Percentiles rank a stretch among this genome's conserved stretches.
phyloP scores from a whole-genome alignment of 495 filamentous ascomycete genomes.

The Talaromyces trachyspermus region DNA sequence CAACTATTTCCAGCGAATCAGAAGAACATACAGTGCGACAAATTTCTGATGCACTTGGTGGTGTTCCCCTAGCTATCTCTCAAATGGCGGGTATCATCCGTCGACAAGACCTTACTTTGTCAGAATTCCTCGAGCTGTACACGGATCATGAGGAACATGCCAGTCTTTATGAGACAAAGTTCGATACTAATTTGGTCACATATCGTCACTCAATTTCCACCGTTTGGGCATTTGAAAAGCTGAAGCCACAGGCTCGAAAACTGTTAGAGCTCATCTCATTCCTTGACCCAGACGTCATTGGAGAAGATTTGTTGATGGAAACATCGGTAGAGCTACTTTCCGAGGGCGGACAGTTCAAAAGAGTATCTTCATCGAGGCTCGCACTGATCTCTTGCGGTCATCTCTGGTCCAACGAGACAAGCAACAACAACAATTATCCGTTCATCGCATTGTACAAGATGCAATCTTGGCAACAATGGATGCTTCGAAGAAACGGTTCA shows the following conservation, averaged over 20 bases:
- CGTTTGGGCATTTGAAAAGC: slow-evolving; percentile 30
- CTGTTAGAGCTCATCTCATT: slow-evolving; percentile 27
- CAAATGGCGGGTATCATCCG: slow-evolving; percentile 35
- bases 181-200: slow-evolving; percentile 10
- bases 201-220: slow-evolving; percentile 26
- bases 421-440: slow-evolving; percentile 13
- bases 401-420: slow-evolving; percentile 18
- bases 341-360: slow-evolving; percentile 6
- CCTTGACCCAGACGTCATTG: slow-evolving; percentile 26
- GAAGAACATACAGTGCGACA: slow-evolving; percentile 8
- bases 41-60: slow-evolving; percentile 20
- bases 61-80: slow-evolving; percentile 31
- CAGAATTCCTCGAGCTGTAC: slow-evolving; percentile 23
- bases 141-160: slow-evolving; percentile 16
- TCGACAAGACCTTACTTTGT: slow-evolving; percentile 17
- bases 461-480: slow-evolving; percentile 15
- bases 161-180: slow-evolving; percentile 15
- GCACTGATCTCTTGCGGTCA: slow-evolving; percentile 10
- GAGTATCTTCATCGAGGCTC: slow-evolving; percentile 12
- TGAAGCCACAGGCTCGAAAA: slow-evolving; percentile 12
- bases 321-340: slow-evolving; percentile 8
- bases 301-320: slow-evolving; percentile 20
- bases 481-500: slow-evolving; percentile 4
- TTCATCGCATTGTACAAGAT: slow-evolving; percentile 29
- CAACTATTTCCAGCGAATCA: slow-evolving; percentile 1